Evolutionary conservation across 306 rosid species (phyloP), one percentile per base, ranked within the genome.

Genomic region (Lotus japonicus): DNA sequence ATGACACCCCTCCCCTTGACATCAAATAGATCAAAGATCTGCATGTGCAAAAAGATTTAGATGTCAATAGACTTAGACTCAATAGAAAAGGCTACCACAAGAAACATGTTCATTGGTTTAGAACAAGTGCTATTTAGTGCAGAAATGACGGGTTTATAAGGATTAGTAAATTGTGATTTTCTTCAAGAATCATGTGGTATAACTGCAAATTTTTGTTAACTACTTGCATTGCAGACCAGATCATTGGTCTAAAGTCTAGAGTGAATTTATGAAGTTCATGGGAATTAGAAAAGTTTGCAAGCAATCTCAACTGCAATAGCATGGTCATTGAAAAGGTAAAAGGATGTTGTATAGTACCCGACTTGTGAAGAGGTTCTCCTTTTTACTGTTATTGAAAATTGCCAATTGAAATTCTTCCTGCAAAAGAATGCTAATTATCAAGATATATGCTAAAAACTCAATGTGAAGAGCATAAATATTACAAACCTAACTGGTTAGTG

Each of bases 321-420:
- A 35, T 16, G 11, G 9, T 17, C 58, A 35, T 31, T 45, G 57
- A 11, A 42, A 53, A 41, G 12, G 21, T 0, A 53, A 72, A 65
- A 23, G 4, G 51, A 18, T 39, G 60, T 8, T 57, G 55, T 53
- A 28, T 48, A 45, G 5, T 90, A 94, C 99, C 85, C 95, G 95
- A 70, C 83, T 88, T 42, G 97, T 85, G 49, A 94, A 94, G 39
- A 94, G 91, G 76, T 88, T 94, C 10, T 90, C 96, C 66, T 58
- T 83, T 78, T 83, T 77, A 63, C 74, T 88, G 26, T 84, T 84
- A 71, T 90, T 76, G 82, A 94, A 85, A 67, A 94, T 88, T 58
- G 99, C 99, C 84, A 94, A 65, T 58, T 82, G 88, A 84, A 94
- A 88, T 72, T 94, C 99, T 77, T 94, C 97, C 99, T 94, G 89